These are phyloP conservation scores for Avena eriantha DNA, from an alignment of 176 grass and related monocot species.

Conservation along the genomic window DNA sequence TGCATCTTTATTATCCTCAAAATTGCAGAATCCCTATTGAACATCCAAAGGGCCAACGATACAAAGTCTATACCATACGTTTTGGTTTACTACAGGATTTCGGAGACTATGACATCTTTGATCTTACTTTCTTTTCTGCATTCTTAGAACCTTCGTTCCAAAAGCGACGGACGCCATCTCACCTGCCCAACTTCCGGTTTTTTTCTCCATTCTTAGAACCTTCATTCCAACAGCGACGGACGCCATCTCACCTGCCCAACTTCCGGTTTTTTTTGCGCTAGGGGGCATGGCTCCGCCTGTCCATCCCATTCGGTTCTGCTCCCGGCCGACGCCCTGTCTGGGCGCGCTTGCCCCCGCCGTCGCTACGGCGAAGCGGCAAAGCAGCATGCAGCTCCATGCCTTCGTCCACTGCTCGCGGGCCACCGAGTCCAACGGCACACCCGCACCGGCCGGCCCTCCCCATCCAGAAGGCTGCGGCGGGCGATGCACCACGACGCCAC, in stretches of 20 bases:
- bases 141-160: too few relatives aligned
- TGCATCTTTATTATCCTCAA: too few relatives aligned
- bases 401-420: background rate
- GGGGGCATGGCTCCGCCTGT: background rate
- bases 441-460: background rate
- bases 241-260: background rate
- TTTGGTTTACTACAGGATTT: too few relatives aligned
- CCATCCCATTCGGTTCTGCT: background rate
- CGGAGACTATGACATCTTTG: too few relatives aligned
- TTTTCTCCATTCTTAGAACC: too few relatives aligned
- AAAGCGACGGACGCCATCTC: too few relatives aligned
- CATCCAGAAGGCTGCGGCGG: background rate
- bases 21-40: too few relatives aligned
- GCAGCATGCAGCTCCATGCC: conserved; percentile 21
- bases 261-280: background rate
- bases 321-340: conserved; percentile 26
- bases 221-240: too few relatives aligned
- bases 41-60: too few relatives aligned
- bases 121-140: too few relatives aligned
- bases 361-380: background rate
- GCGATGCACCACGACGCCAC: background rate
- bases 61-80: too few relatives aligned
- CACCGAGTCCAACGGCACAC: background rate
- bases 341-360: background rate
- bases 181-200: background rate